Conservation (phyloP, 805 yeast genomes). For the Candida koratica region DNA sequence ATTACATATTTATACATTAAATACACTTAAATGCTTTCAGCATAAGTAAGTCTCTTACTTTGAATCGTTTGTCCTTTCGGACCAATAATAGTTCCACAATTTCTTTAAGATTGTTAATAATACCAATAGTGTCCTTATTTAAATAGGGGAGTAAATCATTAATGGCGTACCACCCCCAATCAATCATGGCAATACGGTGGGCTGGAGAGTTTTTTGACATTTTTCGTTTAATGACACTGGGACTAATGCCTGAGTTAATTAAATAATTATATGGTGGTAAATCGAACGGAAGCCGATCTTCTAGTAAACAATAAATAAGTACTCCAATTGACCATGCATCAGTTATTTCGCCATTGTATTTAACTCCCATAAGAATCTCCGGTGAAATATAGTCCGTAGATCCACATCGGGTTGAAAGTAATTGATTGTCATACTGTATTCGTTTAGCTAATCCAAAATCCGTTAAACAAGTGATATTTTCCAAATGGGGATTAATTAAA, state of each 20-base stretch:
- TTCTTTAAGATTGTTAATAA: conserved; percentile 22
- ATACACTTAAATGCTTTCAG: neutral
- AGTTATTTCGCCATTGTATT: conserved; percentile 85
- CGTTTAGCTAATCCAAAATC: conserved; percentile 87
- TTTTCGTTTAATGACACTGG: conserved; percentile 42
- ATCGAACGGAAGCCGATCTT: conserved; percentile 89
- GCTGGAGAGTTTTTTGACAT: conserved; percentile 54
- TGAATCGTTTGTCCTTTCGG: conserved; percentile 32
- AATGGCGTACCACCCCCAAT: conserved; percentile 78
- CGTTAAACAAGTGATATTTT: conserved; percentile 50
- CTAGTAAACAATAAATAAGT: conserved; percentile 76
- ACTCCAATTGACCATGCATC: conserved; percentile 97
- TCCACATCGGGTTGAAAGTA: conserved; percentile 87
- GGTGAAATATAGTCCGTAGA: conserved; percentile 97
- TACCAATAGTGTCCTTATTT: conserved; percentile 15
- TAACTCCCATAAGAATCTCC: conserved; percentile 82
- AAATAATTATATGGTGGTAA: conserved; percentile 54
- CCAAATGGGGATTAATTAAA: conserved; percentile 1
- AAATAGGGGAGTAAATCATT: conserved; percentile 13
- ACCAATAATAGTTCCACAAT: conserved; percentile 35
- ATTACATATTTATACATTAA: neutral
- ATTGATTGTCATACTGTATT: conserved; percentile 55
- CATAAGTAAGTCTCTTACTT: conserved; percentile 1
- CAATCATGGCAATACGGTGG: conserved; percentile 87
- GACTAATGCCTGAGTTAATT: conserved; percentile 32